phyloP scores from a whole-genome alignment of 2,329 filamentous ascomycete genomes.

The Fusarium multiceps region DNA sequence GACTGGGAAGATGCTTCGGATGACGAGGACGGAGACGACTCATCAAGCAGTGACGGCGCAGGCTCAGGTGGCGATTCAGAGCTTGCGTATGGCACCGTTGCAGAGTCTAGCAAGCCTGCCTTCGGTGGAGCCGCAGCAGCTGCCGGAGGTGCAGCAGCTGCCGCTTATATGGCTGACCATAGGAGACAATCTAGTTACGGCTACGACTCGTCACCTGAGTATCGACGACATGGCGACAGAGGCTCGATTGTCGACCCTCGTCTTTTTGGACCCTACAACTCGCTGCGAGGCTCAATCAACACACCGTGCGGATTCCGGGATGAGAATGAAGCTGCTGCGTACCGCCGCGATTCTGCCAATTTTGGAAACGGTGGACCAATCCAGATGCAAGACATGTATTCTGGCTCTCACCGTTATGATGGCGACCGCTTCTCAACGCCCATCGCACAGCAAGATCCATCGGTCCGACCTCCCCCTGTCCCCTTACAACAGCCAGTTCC shows the following conservation, averaged over 20 bases:
- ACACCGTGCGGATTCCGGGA: constrained; percentile 65
- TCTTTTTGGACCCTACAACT: constrained; percentile 70
- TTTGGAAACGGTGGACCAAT: constrained; percentile 36
- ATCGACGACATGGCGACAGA: constrained; percentile 50
- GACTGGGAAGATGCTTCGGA: constrained; percentile 51
- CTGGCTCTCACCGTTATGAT: constrained; percentile 71
- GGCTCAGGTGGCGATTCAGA: constrained; percentile 54
- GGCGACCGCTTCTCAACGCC: constrained; percentile 63
- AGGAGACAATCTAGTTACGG: constrained; percentile 43
- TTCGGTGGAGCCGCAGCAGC: constrained; percentile 44
- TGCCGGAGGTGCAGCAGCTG: constrained; percentile 55
- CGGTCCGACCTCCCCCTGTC: constrained; percentile 67
- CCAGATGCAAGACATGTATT: constrained; percentile 71
- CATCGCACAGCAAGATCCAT: constrained; percentile 55
- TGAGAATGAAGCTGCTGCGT: constrained; percentile 47
- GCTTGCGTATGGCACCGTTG: constrained; percentile 52
- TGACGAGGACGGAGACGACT: constrained; percentile 61
- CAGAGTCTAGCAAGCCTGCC: constrained; percentile 40
- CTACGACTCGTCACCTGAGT: constrained; percentile 18
- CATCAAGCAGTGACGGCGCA: constrained; percentile 50
- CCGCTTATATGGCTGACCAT: constrained; percentile 53
- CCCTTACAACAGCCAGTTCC: constrained; percentile 89
- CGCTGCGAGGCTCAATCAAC: constrained; percentile 66
- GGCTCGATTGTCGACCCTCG: constrained; percentile 67
- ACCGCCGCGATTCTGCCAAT: constrained; percentile 42